phyloP scores from a whole-genome alignment of 163 green algal species.

The Chlorella variabilis region DNA sequence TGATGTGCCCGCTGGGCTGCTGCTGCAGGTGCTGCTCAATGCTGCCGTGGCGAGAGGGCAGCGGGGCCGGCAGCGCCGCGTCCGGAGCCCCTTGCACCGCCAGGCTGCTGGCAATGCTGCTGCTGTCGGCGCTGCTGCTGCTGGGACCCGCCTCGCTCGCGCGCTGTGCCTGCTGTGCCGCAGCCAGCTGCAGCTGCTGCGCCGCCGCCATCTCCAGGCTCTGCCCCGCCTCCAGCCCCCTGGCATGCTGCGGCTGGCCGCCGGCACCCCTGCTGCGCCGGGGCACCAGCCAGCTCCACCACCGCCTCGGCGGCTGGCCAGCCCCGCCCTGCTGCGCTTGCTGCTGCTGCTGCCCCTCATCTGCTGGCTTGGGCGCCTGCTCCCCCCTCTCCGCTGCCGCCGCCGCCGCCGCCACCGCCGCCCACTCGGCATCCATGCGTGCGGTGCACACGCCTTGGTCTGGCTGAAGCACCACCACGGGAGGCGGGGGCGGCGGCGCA shows the following conservation, averaged over 20 bases:
- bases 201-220: background rate
- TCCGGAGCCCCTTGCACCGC: background rate
- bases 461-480: conserved; percentile 11
- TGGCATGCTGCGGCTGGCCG: no score
- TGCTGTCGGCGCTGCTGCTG: background rate
- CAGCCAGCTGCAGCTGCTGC: no score
- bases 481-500: background rate
- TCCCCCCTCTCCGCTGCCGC: background rate
- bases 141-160: background rate
- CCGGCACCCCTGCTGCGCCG: no score
- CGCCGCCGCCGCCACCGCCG: background rate
- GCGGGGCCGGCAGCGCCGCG: no score
- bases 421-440: conserved; percentile 22
- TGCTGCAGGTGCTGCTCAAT: no score
- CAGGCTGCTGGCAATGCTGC: background rate
- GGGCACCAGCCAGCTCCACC: no score
- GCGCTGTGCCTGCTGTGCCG: no score
- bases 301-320: no score
- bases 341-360: no score
- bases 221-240: background rate
- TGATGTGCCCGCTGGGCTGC: no score
- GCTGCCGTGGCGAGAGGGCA: no score
- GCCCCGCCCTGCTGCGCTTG: no score
- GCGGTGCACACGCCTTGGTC: conserved; percentile 17
- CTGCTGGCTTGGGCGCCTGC: background rate